These are phyloP conservation scores for Diutina neorugosa DNA, from an alignment of 1,139 yeast genomes.

Conservation along the genomic window DNA sequence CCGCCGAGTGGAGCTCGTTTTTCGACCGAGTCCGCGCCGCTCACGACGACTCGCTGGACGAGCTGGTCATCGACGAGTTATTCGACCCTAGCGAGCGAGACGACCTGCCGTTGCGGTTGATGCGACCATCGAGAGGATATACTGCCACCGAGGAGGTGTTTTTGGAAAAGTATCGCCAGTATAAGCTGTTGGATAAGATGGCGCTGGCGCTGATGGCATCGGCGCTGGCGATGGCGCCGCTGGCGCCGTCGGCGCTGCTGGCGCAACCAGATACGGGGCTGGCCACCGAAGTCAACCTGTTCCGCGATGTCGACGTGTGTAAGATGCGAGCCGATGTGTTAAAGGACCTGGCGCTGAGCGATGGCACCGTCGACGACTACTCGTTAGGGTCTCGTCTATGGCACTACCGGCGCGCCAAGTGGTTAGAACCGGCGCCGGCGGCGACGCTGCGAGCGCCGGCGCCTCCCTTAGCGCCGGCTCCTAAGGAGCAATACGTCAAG, in stretches of 20 bases:
- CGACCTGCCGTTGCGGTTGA: conserved; percentile 16
- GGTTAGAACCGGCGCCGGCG: conserved; percentile 25
- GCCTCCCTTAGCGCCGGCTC: conserved; percentile 25
- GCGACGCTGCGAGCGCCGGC: conserved; percentile 12
- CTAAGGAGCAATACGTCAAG: conserved; percentile 38
- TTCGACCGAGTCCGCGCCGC: conserved; percentile 21
- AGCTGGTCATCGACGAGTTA: conserved; percentile 30
- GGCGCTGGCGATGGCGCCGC: not conserved
- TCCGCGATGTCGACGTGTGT: conserved; percentile 17
- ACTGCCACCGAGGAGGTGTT: conserved; percentile 23
- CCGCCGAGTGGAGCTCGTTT: conserved; percentile 23
- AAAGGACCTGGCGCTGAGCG: not conserved
- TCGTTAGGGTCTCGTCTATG: conserved; percentile 41
- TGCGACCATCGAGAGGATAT: conserved; percentile 11
- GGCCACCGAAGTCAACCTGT: conserved; percentile 7
- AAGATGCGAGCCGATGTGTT: conserved; percentile 15
- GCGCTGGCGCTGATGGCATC: too few species aligned
- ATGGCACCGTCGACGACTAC: not conserved
- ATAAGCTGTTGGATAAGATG: conserved; percentile 25
- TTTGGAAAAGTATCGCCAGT: conserved; percentile 20
- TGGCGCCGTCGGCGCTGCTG: not conserved
- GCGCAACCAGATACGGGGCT: not conserved
- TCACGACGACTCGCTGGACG: conserved; percentile 29
- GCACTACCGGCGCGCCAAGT: conserved; percentile 45
- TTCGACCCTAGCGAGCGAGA: conserved; percentile 27